Base-by-base conservation (phyloP, 768 basidiomycete genomes). In the Russula compacta region DNA sequence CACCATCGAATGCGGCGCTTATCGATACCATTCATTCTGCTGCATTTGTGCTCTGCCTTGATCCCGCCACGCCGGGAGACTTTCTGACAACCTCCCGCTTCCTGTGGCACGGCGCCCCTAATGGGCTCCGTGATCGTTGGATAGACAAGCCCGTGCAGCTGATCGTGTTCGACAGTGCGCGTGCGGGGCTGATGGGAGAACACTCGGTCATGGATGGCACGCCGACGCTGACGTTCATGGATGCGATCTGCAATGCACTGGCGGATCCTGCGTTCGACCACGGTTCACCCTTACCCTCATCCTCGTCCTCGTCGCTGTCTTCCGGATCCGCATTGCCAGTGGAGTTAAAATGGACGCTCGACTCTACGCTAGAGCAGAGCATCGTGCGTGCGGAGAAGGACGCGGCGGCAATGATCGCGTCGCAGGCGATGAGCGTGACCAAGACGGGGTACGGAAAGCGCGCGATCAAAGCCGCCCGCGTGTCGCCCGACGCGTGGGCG, bases 401-500 rank as follows among this genome's bases (percentile, higher is more conserved):
- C 2, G 81, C 86, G 17, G 65, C 73, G 6, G 79, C 79, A 46
- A 82, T 92, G 53, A 76, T 84, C 43, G 77, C 80, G 42, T 77
- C 80, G 32, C 91, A 93, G 67, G 76, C 77, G 58, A 74, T 93
- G 61, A 75, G 76, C 21, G 84, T 84, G 72, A 71, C 81, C 60
- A 76, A 81, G 43, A 92, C 90, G 1, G 71, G 75, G 1, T 98
- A 95, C 67, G 95, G 95, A 38, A 95, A 94, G 73, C 81, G 81
- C 47, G 81, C 82, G 17, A 90, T 95, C 76, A 97, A 95, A 78
- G 74, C 79, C 14, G 92, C 90, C 67, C 85, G 88, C 38, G 84
- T 89, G n/a, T 91, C 92, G 44, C 95, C 95, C 3, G 95, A 98
- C 69, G 89, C 89, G 32, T 97, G 93, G 92, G 86, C 89, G 49